Evolutionary conservation across 2,329 filamentous ascomycete genomes (phyloP).

Genomic region (Fusarium nematophilum): DNA sequence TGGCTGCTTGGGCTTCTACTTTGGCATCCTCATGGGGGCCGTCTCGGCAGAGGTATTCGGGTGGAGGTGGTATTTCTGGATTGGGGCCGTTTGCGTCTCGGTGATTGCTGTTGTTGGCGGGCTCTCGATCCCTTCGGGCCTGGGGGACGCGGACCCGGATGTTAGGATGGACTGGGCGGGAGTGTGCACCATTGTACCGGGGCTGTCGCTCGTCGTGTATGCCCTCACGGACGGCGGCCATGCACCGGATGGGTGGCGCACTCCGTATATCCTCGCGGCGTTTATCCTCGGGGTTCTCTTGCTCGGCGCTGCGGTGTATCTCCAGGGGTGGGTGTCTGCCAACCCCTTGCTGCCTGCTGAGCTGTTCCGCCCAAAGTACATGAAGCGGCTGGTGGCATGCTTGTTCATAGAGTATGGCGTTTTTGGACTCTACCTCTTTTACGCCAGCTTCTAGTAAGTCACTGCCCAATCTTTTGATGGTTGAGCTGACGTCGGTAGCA

Average conservation of each 20-base stretch:
- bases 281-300: constrained; percentile 72
- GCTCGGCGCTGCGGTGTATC: constrained; percentile 70
- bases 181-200: constrained; percentile 68
- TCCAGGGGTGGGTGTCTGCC: constrained; percentile 77
- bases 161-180: constrained; percentile 76
- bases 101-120: constrained; percentile 60
- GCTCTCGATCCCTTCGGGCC: constrained; percentile 52
- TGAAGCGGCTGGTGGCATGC: constrained; percentile 70
- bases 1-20: constrained; percentile 68
- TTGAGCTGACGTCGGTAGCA: too few relatives aligned
- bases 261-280: constrained; percentile 75
- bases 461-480: background rate
- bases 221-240: constrained; percentile 79
- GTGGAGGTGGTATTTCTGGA: constrained; percentile 79
- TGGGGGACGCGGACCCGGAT: constrained; percentile 41
- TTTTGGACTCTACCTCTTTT: constrained; percentile 75
- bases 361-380: constrained; percentile 75
- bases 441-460: constrained; percentile 73
- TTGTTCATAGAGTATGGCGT: constrained; percentile 76
- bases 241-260: constrained; percentile 75
- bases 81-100: constrained; percentile 61
- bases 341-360: constrained; percentile 76
- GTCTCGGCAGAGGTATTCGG: constrained; percentile 67
- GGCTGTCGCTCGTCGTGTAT: constrained; percentile 76
- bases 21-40: constrained; percentile 76